phyloP scores from a whole-genome alignment of 331 rosid species.

The Malus hybrid region DNA sequence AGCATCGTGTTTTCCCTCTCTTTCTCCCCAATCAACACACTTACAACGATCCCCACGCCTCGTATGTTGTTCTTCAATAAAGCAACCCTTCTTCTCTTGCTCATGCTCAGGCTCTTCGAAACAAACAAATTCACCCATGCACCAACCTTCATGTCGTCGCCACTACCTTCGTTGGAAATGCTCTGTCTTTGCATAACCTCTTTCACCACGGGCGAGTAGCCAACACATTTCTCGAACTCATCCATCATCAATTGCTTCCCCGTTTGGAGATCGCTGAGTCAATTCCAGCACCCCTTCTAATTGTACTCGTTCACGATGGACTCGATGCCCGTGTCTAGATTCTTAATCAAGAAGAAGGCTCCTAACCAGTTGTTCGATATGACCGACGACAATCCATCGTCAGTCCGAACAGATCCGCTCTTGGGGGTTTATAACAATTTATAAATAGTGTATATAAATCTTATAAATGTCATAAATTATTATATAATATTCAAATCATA shows the following conservation, averaged over 20 bases:
- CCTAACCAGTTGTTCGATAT: slow-evolving; percentile 21
- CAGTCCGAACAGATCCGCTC: background rate
- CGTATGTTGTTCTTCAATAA: slow-evolving; percentile 53
- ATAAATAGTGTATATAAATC: no score
- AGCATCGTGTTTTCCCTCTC: slow-evolving; percentile 19
- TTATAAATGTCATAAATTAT: no score
- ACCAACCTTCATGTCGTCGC: slow-evolving; percentile 24
- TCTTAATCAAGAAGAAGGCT: slow-evolving; percentile 67
- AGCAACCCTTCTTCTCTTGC: slow-evolving; percentile 70
- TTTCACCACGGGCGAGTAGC: slow-evolving; percentile 57
- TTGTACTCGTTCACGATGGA: slow-evolving; percentile 66
- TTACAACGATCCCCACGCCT: slow-evolving; percentile 47
- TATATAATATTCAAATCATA: no score
- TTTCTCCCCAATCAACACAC: slow-evolving; percentile 52
- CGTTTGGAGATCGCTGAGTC: slow-evolving; percentile 64
- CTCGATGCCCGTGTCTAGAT: slow-evolving; percentile 79
- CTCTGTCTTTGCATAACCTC: slow-evolving; percentile 62
- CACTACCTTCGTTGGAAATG: slow-evolving; percentile 2
- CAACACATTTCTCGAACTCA: slow-evolving; percentile 68
- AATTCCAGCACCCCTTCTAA: slow-evolving; percentile 75
- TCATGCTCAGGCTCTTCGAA: slow-evolving; percentile 53
- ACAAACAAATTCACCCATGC: slow-evolving; percentile 13
- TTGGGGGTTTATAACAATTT: background rate
- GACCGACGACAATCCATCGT: slow-evolving; percentile 6
- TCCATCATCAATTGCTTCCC: slow-evolving; percentile 80